Conservation (phyloP, 306 rosid species). For the Cicer cuneatum region DNA sequence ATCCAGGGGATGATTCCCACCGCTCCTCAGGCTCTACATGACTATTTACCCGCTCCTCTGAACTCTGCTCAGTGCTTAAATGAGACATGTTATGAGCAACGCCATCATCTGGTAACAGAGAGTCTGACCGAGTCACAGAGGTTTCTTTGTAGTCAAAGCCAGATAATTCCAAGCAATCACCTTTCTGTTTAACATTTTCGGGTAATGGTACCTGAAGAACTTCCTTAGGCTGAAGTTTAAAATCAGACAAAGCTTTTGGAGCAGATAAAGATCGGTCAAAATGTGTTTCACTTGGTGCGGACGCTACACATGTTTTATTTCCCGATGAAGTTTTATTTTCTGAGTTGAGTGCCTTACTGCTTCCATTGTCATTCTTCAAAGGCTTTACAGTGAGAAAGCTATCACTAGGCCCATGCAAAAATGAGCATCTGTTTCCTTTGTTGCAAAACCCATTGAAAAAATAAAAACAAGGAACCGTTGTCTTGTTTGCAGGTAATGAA, state of each 20-base stretch:
- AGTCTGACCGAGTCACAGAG: conserved; percentile 46
- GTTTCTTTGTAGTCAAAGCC: conserved; percentile 57
- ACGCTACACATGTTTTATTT: conserved; percentile 47
- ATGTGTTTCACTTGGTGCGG: conserved; percentile 42
- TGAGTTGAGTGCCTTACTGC: conserved; percentile 43
- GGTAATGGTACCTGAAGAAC: conserved; percentile 44
- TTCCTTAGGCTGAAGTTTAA: conserved; percentile 47
- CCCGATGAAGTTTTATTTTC: conserved; percentile 55
- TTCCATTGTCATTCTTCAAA: conserved; percentile 53
- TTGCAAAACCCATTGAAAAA: conserved; percentile 80
- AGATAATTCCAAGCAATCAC: conserved; percentile 42
- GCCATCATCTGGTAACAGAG: conserved; percentile 49
- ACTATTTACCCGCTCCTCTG: conserved; percentile 59
- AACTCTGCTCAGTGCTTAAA: conserved; percentile 53
- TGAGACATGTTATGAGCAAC: conserved; percentile 49
- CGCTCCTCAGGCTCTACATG: conserved; percentile 65
- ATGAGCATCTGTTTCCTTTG: conserved; percentile 78
- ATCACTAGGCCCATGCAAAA: conserved; percentile 64
- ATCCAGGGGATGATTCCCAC: conserved; percentile 86
- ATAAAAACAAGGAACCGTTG: conserved; percentile 72
- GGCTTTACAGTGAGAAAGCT: conserved; percentile 49
- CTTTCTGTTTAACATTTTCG: conserved; percentile 47
- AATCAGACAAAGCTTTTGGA: conserved; percentile 42
- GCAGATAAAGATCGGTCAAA: conserved; percentile 46
- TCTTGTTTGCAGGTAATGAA: conserved; percentile 66